Evolutionary conservation across 164 flowering plant genomes (phyloP).

Genomic region (Annona cherimola): DNA sequence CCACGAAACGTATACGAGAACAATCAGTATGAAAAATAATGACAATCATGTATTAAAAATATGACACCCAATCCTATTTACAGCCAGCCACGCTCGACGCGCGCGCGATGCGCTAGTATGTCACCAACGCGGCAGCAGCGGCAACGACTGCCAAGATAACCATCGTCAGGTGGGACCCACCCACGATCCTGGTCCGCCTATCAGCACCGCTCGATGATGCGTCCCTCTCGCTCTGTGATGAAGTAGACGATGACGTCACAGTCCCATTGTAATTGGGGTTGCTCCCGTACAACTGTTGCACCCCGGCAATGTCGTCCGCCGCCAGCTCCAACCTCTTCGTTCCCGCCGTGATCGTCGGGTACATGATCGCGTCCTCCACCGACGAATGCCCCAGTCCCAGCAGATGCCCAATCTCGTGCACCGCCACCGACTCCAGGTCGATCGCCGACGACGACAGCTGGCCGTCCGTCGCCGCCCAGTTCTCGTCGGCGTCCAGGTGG

Average conservation of each 20-base stretch:
- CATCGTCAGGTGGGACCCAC: neutral
- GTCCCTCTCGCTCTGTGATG: neutral
- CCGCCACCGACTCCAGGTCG: constrained; percentile 33
- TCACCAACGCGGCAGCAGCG: too few species aligned
- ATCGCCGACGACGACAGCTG: neutral
- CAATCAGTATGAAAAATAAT: too few species aligned
- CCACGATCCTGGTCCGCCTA: neutral
- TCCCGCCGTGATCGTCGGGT: constrained; percentile 9
- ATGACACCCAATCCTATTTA: too few species aligned
- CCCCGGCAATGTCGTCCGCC: constrained; percentile 17
- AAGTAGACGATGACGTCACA: neutral
- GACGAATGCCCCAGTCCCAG: constrained; percentile 24
- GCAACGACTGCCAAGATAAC: too few species aligned
- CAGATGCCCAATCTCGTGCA: constrained; percentile 53
- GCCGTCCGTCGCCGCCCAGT: constrained; percentile 35
- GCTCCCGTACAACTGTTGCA: constrained; percentile 12
- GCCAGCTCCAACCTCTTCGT: constrained; percentile 2
- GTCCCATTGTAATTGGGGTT: constrained; percentile 6
- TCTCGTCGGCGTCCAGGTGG: constrained; percentile 61
- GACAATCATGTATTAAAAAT: neutral
- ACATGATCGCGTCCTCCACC: constrained; percentile 20
- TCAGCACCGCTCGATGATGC: neutral
- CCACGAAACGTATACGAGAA: neutral
- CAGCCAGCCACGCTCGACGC: neutral
- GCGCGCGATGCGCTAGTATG: neutral